A percentile compares a stretch with the other conserved stretches of the same genome.
Conservation (phyloP, 805 yeast genomes). For the Candida orba region DNA sequence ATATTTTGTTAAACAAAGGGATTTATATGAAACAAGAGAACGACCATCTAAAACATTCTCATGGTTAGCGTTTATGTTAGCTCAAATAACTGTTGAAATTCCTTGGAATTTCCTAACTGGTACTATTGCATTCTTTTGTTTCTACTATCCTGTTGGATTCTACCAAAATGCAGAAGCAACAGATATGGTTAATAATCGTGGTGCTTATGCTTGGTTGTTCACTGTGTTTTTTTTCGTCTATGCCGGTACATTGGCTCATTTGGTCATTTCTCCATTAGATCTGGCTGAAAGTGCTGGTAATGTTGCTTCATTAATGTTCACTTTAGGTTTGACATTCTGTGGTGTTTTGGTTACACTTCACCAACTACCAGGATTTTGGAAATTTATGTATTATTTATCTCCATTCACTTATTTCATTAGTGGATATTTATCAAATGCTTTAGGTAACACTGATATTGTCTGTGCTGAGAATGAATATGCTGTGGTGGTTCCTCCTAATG, state of each 20-base stretch:
- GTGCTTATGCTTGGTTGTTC: conserved; percentile 36
- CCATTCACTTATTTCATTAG: conserved; percentile 61
- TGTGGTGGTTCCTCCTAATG: conserved; percentile 42
- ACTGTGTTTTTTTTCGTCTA: conserved; percentile 48
- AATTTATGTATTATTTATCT: conserved; percentile 64
- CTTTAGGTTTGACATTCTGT: conserved; percentile 60
- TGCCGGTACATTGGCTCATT: conserved; percentile 48
- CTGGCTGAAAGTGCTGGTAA: conserved; percentile 58
- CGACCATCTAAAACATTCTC: conserved; percentile 65
- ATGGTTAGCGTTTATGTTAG: conserved; percentile 55
- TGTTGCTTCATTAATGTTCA: conserved; percentile 46
- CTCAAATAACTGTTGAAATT: conserved; percentile 58
- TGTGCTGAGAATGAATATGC: conserved; percentile 45
- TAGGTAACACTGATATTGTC: conserved; percentile 39
- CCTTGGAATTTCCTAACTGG: conserved; percentile 60
- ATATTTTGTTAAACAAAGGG: conserved; percentile 52
- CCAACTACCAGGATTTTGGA: conserved; percentile 63
- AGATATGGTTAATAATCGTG: conserved; percentile 40
- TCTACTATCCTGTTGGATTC: conserved; percentile 70
- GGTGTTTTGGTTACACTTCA: conserved; percentile 60
- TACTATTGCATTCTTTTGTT: conserved; percentile 53
- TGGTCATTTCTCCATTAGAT: conserved; percentile 52
- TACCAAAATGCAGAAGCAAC: conserved; percentile 59
- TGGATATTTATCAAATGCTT: conserved; percentile 45
- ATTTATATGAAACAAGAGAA: conserved; percentile 65